Base-by-base conservation (phyloP, 1,284 basidiomycete species). In the Apiotrichum brassicae region DNA sequence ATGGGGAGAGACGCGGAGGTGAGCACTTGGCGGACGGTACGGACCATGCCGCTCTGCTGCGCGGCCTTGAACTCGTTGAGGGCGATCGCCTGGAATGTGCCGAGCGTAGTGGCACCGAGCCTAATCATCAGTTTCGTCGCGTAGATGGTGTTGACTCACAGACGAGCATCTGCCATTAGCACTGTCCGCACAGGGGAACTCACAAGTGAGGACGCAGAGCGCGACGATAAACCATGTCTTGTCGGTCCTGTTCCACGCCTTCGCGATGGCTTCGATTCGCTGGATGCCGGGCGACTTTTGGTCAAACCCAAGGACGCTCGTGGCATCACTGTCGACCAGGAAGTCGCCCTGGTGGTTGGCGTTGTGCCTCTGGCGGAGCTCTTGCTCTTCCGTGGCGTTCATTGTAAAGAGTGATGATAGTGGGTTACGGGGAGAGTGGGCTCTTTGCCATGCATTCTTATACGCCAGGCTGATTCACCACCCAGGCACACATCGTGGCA, bases 1-100 rank as follows among this genome's bases (percentile, higher is more conserved):
- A 61, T 58, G 8, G 70, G 70, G 43, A 71, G 66, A 34, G 49
- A 60, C 8, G 65, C 59, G 26, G 65, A 64, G 9, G 66, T 64
- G 30, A 65, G 59, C 46, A 66, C 58, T 9, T 61, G 60, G 22
- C 67, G 59, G 19, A 72, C 61, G 6, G 69, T 66, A 12, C 60
- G 64, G 44, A 73, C 62, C 22, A 70, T 70, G 11, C 63, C 64
- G 30, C 67, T 57, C 37, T 64, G 58, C 2, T 61, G 57, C 11
- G 63, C 59, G 2, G 51, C 47, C 7, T 55, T 53, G 19, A 58
- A 46, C 33, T 56, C 22, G 48, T 58, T 45, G 37, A 65, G 43
- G 8, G 62, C 59, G 33, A 54, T n/a, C 18, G 53, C 19, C 51
- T 66, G 60, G 46, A 58, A 65, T 1, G 54, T 56, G 14, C 48